These are phyloP conservation scores for Paspalum notatum DNA, from an alignment of 176 grass and related monocot genomes.

Conservation along the genomic window DNA sequence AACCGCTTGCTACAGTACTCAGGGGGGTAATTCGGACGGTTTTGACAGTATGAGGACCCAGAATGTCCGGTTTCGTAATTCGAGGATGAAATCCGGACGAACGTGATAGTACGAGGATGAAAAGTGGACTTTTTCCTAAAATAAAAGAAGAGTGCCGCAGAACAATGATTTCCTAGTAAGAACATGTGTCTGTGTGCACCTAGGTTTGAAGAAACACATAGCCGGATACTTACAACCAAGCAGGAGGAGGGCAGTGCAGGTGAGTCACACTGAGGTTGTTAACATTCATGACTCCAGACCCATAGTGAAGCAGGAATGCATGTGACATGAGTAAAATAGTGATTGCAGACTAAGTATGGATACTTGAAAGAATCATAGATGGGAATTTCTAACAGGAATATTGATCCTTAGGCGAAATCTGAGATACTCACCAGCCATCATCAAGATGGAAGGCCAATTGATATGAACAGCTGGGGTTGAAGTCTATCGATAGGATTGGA, in stretches of 20 bases:
- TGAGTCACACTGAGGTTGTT: constrained; percentile 75
- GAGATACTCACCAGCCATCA: constrained; percentile 76
- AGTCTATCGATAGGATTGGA: constrained; percentile 76
- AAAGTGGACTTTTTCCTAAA: too few species aligned
- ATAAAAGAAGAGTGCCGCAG: constrained; percentile 21
- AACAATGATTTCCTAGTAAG: constrained; percentile 10
- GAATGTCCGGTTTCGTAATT: too few species aligned
- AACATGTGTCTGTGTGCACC: constrained; percentile 4
- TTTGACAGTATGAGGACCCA: too few species aligned
- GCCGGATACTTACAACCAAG: constrained; percentile 83
- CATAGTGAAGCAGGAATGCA: constrained; percentile 4
- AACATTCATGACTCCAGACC: constrained; percentile 88
- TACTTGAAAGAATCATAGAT: constrained; percentile 14
- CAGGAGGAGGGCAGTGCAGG: constrained; percentile 89
- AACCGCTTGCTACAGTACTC: too few species aligned
- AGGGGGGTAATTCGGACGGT: too few species aligned
- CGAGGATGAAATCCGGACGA: too few species aligned
- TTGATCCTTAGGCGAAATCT: constrained; percentile 21
- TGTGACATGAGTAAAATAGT: constrained; percentile 9
- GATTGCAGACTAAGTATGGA: not conserved
- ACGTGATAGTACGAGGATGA: too few species aligned
- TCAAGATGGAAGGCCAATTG: constrained; percentile 94
- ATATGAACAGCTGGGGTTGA: constrained; percentile 73
- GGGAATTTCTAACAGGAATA: constrained; percentile 36
- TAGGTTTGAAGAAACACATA: constrained; percentile 22